Percentiles rank a stretch among this genome's conserved stretches.
phyloP scores from a whole-genome alignment of 306 rosid genomes.

The Boehmeria nivea region DNA sequence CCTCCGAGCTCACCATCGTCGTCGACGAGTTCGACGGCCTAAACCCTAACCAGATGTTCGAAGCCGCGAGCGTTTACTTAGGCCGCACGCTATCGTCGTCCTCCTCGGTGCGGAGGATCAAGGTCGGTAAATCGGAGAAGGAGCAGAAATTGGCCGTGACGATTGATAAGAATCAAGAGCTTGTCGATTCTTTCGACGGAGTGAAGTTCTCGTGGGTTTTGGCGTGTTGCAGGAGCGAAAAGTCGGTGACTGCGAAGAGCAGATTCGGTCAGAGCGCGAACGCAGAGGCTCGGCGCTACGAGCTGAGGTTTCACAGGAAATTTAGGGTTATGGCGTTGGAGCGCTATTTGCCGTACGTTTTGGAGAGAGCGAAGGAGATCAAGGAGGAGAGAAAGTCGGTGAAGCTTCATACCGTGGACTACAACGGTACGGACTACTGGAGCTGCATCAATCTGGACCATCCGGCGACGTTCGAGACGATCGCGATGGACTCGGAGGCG shows the following conservation, averaged over 20 bases:
- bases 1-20: slow-evolving; percentile 35
- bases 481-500: slow-evolving; percentile 44
- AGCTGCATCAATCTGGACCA: slow-evolving; percentile 41
- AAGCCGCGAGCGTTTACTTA: slow-evolving; percentile 39
- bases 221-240: slow-evolving; percentile 21
- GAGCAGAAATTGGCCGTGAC: slow-evolving; percentile 28
- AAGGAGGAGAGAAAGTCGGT: slow-evolving; percentile 34
- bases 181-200: slow-evolving; percentile 32
- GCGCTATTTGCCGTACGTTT: slow-evolving; percentile 39
- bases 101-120: slow-evolving; percentile 21
- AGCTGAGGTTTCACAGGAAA: slow-evolving; percentile 40
- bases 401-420: slow-evolving; percentile 50
- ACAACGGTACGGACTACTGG: slow-evolving; percentile 48
- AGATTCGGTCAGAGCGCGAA: slow-evolving; percentile 10
- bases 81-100: slow-evolving; percentile 27
- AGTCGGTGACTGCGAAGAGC: not conserved
- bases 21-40: slow-evolving; percentile 47
- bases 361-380: slow-evolving; percentile 23
- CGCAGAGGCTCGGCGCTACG: slow-evolving; percentile 32
- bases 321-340: slow-evolving; percentile 36
- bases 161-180: slow-evolving; percentile 37
- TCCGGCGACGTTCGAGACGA: slow-evolving; percentile 40
- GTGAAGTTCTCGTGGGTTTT: slow-evolving; percentile 46
- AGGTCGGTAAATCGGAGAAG: slow-evolving; percentile 35
- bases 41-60: slow-evolving; percentile 41